Base-by-base conservation (phyloP, 2,329 filamentous ascomycete genomes). In the Nannizziopsis barbatae region DNA sequence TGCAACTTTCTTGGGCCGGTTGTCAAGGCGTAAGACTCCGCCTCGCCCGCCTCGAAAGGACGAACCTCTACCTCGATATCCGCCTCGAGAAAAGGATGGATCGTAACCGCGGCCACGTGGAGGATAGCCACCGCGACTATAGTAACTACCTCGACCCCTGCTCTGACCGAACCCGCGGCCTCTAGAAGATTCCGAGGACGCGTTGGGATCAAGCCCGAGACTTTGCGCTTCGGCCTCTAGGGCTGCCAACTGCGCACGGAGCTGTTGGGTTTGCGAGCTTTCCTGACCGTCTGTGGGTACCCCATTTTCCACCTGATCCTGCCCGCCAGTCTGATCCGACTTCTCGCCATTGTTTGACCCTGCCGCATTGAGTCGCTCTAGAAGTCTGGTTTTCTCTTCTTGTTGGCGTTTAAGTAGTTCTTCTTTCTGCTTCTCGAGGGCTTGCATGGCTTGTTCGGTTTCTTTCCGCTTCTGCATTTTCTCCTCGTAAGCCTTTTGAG, bases 21-120 rank as follows among this genome's bases (percentile, higher is more conserved):
- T 80, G 57, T 81, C 77, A 4, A 81, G 66, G 53, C 75, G 68
- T 56, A 74, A 70, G 12, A 77, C 75, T 47, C 70, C 71, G 30
- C 73, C 71, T 20, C 69, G 69, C 14, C 66, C 62, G 32, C 66
- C 22, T 27, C 22, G 22, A 27, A 27, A 57, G 31, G 60, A 62
- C 6, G 57, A 61, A 45, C 67, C 67, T 44, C 68, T 67, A 2
- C 72, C 72, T 40, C 70, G 67, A 56, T 63, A 68, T 40, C 60
- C 60, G 41, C 65, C 65, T 43, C 61, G 60, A 18, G 61, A 60
- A 30, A 60, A 61, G 53, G 62, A 61, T 27, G 65, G 61, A 43
- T 67, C 64, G 50, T 63, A 70, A 15, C 65, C 67, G 46, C 67
- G 54, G 10, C 59, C 60, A 42, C 65, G 56, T 7, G 56, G 52